phyloP scores from a whole-genome alignment of 208 protist species.

The Acanthamoeba triangularis region DNA sequence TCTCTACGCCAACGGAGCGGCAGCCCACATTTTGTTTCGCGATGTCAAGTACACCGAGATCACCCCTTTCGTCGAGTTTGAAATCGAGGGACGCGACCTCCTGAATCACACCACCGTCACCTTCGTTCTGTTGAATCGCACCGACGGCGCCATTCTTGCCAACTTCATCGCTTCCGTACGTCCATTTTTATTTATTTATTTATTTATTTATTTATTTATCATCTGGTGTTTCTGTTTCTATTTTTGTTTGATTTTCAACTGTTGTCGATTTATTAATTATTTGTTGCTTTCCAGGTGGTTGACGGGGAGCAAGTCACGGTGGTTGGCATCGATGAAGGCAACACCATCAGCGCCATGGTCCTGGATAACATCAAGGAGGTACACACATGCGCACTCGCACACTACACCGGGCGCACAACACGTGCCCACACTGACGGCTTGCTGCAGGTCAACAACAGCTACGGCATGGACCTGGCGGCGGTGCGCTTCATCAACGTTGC shows the following conservation, averaged over 20 bases:
- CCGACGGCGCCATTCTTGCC: background rate
- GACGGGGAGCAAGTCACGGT: background rate
- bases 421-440: background rate
- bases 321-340: background rate
- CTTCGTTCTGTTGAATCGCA: background rate
- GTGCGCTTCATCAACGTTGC: conserved; percentile 29
- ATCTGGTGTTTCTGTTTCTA: background rate
- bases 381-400: too few relatives aligned
- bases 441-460: conserved; percentile 6
- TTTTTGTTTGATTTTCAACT: background rate
- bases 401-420: too few relatives aligned
- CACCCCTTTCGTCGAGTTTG: background rate
- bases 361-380: conserved; percentile 18
- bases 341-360: background rate
- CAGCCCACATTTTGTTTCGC: background rate
- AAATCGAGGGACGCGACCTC: background rate
- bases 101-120: background rate
- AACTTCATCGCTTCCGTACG: background rate
- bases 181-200: background rate
- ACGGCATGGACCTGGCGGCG: background rate
- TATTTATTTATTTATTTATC: conserved; percentile 7
- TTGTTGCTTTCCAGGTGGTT: background rate
- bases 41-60: background rate
- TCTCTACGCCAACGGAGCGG: background rate
- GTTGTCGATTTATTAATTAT: too few relatives aligned